Evolutionary conservation across 1,284 basidiomycete genomes (phyloP), one percentile per base, ranked within the genome.

Genomic region (Phenoliferia sp.): DNA sequence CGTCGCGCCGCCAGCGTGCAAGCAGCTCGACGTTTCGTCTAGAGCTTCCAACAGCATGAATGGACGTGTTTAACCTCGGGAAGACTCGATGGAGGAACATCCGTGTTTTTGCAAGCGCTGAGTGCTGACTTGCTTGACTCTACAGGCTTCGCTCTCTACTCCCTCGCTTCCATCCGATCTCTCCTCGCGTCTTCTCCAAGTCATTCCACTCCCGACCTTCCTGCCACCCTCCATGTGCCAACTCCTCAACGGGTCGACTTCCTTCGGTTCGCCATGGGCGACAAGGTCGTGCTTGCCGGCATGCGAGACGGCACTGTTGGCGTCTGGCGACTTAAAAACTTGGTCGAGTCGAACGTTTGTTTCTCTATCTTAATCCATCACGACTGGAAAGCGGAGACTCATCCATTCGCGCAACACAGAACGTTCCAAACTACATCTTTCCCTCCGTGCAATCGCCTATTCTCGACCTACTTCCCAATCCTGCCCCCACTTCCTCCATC

Each of bases 101-200:
- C n/a, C 34, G 29, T 10, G n/a, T 28, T 28, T 39, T 31, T 32
- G 22, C 16, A 48, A 48, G 22, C 36, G 48, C 48, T 7, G 7
- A n/a, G 1, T 22, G 56, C 61, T 44, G 34, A 56, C 58, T 16
- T n/a, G 2, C 3, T 7, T 12, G 19, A 17, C 12, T 31, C 28
- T 22, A 16, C 66, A 74, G 74, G 71, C 19, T 74, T 75, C 64
- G 65, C 69, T 2, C 68, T 74, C 36, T 74, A 62, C 61, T 56
- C 70, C 4, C 61, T 75, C 44, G 12, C 63, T 2, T 3, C 33
- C 6, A 59, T 75, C n/a, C 69, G 71, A n/a, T 39, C 60, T 26
- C 31, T 58, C 39, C 52, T 69, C 59, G n/a, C 32, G 15, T 28
- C 39, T 1, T 66, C 74, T 7, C 22, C 32, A 2, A 67, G 69